Evolutionary conservation across 305 asterid species (phyloP).

Genomic region (Solanum hybrid): DNA sequence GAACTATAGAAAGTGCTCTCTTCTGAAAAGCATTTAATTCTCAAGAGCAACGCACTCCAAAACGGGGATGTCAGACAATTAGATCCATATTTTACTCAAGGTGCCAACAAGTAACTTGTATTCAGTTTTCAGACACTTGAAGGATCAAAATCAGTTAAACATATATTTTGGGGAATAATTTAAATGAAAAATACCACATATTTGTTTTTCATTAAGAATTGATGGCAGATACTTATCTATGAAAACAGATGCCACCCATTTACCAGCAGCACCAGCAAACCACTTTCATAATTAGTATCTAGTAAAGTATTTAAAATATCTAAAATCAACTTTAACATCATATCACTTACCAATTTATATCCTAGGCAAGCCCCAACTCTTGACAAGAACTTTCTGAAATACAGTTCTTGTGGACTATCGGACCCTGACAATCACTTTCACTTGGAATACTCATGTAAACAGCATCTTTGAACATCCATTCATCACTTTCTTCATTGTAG

Average conservation of each 20-base stretch:
- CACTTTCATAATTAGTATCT: neutral
- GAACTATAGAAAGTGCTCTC: neutral
- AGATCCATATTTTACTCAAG: neutral
- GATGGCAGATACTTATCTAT: neutral
- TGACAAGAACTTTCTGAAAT: slow-evolving; percentile 34
- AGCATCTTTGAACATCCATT: slow-evolving; percentile 92
- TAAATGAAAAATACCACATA: neutral
- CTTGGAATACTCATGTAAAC: slow-evolving; percentile 40
- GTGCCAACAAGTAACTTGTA: neutral
- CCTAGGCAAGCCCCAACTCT: slow-evolving; percentile 38
- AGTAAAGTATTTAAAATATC: neutral
- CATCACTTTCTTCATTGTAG: slow-evolving; percentile 48
- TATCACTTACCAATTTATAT: slow-evolving; percentile 47
- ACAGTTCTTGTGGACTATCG: slow-evolving; percentile 69
- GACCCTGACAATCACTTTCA: slow-evolving; percentile 28
- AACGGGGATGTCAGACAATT: neutral
- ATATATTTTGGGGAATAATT: neutral
- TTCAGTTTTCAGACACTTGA: neutral
- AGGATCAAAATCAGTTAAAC: neutral
- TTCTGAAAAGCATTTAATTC: neutral
- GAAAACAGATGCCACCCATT: neutral
- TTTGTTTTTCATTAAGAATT: neutral
- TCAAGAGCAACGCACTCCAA: neutral
- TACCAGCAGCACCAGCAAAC: neutral
- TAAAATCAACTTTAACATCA: neutral